phyloP scores from a whole-genome alignment of 1,139 yeast species.

The Yamadazyma atlantica region DNA sequence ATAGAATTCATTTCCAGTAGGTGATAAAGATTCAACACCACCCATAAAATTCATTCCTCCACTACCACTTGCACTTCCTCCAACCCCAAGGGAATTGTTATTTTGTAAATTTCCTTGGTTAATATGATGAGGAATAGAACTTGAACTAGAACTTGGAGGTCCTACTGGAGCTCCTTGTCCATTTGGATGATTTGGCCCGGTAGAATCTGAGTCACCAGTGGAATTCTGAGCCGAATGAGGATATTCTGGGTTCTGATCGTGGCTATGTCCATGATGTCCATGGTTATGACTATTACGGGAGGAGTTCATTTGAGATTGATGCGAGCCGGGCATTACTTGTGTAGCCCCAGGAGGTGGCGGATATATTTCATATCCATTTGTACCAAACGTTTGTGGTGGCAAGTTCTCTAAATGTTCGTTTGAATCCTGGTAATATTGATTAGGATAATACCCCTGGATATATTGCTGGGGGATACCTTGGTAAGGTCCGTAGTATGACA shows the following conservation, averaged over 20 bases:
- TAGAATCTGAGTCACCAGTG: no score
- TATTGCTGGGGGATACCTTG: conserved; percentile 44
- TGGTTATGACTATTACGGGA: neutral
- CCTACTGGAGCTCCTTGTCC: no score
- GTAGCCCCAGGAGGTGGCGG: conserved; percentile 1
- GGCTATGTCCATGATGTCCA: neutral
- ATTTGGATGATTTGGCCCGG: no score
- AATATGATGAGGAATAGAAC: neutral
- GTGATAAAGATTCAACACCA: conserved; percentile 16
- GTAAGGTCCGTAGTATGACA: conserved; percentile 49
- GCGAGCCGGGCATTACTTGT: neutral
- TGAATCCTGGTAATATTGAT: conserved; percentile 27
- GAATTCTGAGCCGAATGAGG: no score
- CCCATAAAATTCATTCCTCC: conserved; percentile 8
- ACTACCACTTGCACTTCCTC: conserved; percentile 1
- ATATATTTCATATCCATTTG: conserved; percentile 12
- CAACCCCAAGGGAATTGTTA: neutral
- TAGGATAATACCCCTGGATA: conserved; percentile 29
- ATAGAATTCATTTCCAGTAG: conserved; percentile 24
- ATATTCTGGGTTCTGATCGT: conserved; percentile 1
- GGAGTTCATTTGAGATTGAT: neutral
- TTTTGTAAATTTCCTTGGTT: conserved; percentile 1
- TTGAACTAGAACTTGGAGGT: neutral
- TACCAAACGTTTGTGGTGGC: conserved; percentile 2
- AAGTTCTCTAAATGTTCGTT: conserved; percentile 13